Conservation (phyloP, 2,329 filamentous ascomycete genomes). For the Nectriaceae sp. region DNA sequence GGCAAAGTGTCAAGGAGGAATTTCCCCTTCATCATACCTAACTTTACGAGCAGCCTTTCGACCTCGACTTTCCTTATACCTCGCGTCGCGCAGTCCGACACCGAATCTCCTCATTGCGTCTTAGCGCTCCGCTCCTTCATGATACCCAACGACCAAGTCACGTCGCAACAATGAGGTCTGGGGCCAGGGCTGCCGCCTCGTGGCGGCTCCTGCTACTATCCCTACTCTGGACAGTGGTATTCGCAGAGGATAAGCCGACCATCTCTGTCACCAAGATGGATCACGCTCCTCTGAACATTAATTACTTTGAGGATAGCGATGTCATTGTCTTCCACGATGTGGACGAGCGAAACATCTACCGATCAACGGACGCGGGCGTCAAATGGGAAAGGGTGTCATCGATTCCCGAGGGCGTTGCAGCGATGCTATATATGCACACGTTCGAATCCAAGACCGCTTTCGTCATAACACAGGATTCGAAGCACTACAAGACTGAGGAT, state of each 20-base stretch:
- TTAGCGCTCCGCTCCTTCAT: constrained; percentile 40
- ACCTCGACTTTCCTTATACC: no score
- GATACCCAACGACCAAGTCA: constrained; percentile 35
- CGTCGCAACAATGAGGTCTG: constrained; percentile 56
- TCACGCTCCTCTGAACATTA: constrained; percentile 66
- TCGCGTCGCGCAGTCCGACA: no score
- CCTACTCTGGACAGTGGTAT: constrained; percentile 39
- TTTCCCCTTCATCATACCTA: constrained; percentile 16
- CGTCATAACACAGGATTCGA: constrained; percentile 67
- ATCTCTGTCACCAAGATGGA: constrained; percentile 68
- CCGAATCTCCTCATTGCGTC: constrained; percentile 9
- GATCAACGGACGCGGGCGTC: constrained; percentile 79
- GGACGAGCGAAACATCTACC: constrained; percentile 65
- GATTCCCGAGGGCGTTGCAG: constrained; percentile 63
- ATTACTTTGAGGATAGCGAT: constrained; percentile 91
- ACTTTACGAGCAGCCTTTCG: no score
- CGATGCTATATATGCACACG: constrained; percentile 72
- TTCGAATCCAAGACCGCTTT: constrained; percentile 80
- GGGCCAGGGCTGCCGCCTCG: constrained; percentile 49
- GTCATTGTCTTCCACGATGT: constrained; percentile 74
- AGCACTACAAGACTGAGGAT: constrained; percentile 83
- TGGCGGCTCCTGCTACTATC: constrained; percentile 55
- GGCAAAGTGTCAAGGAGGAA: constrained; percentile 27
- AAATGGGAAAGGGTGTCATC: constrained; percentile 70
- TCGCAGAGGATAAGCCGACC: constrained; percentile 65